Percentiles rank a stretch among this genome's conserved stretches.
phyloP scores from a whole-genome alignment of 2,329 filamentous ascomycete genomes.

The Metarhizium sp. region DNA sequence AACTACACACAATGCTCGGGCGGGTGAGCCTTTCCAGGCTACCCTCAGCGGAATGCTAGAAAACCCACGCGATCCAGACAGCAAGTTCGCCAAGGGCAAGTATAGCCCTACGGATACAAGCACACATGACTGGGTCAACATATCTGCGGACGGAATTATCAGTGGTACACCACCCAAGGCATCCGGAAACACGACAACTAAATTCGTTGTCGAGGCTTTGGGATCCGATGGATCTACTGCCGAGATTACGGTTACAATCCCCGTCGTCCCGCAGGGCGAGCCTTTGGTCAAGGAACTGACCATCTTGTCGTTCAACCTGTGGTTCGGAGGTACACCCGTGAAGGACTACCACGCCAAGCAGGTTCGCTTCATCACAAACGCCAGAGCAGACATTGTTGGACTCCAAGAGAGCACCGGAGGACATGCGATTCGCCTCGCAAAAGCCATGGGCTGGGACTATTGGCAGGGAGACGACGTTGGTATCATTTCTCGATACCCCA shows the following conservation, averaged over 20 bases:
- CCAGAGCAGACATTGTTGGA: constrained; percentile 24
- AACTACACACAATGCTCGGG: constrained; percentile 26
- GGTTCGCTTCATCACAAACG: constrained; percentile 22
- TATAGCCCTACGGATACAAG: constrained; percentile 7
- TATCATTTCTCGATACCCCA: constrained; percentile 29
- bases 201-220: constrained; percentile 19
- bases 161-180: constrained; percentile 22
- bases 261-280: constrained; percentile 15
- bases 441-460: constrained; percentile 27
- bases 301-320: constrained; percentile 30
- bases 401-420: constrained; percentile 25
- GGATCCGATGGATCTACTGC: constrained; percentile 15
- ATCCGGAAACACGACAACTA: constrained; percentile 11
- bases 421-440: constrained; percentile 21
- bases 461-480: constrained; percentile 22
- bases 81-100: constrained; percentile 18
- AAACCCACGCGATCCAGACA: constrained; percentile 12
- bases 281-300: constrained; percentile 23
- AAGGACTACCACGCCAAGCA: constrained; percentile 29
- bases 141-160: constrained; percentile 23
- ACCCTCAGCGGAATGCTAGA: constrained; percentile 23
- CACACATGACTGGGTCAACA: constrained; percentile 19
- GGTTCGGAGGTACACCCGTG: constrained; percentile 27
- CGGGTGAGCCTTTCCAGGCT: constrained; percentile 22
- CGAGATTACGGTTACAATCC: constrained; percentile 21